Percentiles rank a stretch among this genome's conserved stretches.
phyloP scores from a whole-genome alignment of 345 rosid species.

The Boechera retrofracta region DNA sequence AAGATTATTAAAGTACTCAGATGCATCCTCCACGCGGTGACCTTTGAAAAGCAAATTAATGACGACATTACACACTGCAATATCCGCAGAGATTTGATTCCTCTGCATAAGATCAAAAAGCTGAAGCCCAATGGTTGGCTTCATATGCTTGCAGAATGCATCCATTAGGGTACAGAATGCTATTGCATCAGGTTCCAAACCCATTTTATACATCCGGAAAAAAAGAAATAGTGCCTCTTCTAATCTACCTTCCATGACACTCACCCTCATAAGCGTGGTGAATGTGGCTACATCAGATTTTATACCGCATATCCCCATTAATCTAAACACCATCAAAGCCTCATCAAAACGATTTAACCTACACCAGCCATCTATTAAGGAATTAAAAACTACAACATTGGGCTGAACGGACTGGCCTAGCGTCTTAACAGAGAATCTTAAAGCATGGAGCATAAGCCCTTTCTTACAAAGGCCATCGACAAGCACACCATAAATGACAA shows the following conservation, averaged over 20 bases:
- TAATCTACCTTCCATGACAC: slow-evolving; percentile 36
- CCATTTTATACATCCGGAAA: slow-evolving; percentile 58
- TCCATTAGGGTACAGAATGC: slow-evolving; percentile 56
- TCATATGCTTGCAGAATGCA: slow-evolving; percentile 51
- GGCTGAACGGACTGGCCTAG: slow-evolving; percentile 40
- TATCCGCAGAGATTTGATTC: slow-evolving; percentile 48
- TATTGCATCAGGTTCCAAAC: slow-evolving; percentile 50
- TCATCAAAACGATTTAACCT: slow-evolving; percentile 38
- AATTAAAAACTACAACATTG: slow-evolving; percentile 50
- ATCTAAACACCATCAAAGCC: slow-evolving; percentile 47
- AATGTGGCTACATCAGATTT: slow-evolving; percentile 54
- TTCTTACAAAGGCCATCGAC: slow-evolving; percentile 58
- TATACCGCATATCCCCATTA: slow-evolving; percentile 37
- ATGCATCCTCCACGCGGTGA: slow-evolving; percentile 39
- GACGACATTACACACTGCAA: slow-evolving; percentile 54
- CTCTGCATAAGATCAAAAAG: slow-evolving; percentile 52
- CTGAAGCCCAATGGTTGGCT: slow-evolving; percentile 48
- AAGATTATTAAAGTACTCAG: slow-evolving; percentile 42
- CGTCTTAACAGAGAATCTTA: slow-evolving; percentile 49
- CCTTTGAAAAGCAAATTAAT: slow-evolving; percentile 46
- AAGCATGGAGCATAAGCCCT: slow-evolving; percentile 51
- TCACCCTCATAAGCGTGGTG: slow-evolving; percentile 48
- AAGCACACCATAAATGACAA: slow-evolving; percentile 47
- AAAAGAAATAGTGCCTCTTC: slow-evolving; percentile 45
- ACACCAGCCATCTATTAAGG: slow-evolving; percentile 57